A percentile compares a stretch with the other conserved stretches of the same genome.
These are phyloP conservation scores for Fusarium sp. DNA, from an alignment of 2,329 filamentous ascomycete genomes.

Conservation along the genomic window DNA sequence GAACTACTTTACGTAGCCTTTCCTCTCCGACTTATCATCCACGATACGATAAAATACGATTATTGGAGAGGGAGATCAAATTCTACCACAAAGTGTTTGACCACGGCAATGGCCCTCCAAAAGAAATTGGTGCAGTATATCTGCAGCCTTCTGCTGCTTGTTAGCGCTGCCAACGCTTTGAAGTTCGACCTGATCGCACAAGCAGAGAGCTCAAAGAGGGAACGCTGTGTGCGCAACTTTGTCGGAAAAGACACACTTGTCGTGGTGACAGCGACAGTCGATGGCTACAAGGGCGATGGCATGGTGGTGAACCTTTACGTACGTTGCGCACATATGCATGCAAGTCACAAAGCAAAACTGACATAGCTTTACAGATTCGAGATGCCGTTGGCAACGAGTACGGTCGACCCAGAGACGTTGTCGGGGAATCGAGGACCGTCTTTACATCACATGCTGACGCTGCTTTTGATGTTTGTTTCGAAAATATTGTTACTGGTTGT, in stretches of 20 bases:
- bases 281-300: conserved; percentile 89
- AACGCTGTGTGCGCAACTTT: conserved; percentile 97
- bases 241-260: conserved; percentile 91
- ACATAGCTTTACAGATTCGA: conserved; percentile 72
- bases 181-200: conserved; percentile 92
- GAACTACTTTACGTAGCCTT: conserved; percentile 39
- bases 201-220: conserved; percentile 67
- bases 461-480: conserved; percentile 96
- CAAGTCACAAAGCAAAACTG: conserved; percentile 6
- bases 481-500: conserved; percentile 81
- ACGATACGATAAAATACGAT: conserved; percentile 11
- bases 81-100: neutral
- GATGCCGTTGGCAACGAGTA: conserved; percentile 97
- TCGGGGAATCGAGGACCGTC: conserved; percentile 89
- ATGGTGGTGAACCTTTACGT: conserved; percentile 96
- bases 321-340: conserved; percentile 45
- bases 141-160: conserved; percentile 66
- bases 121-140: conserved; percentile 65
- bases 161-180: conserved; percentile 71
- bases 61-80: conserved; percentile 16
- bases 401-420: conserved; percentile 87
- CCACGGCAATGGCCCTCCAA: conserved; percentile 57
- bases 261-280: conserved; percentile 89
- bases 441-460: conserved; percentile 94
- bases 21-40: conserved; percentile 23